Base-by-base conservation (phyloP, 2,329 filamentous ascomycete species). In the Venturiaceae sp. region DNA sequence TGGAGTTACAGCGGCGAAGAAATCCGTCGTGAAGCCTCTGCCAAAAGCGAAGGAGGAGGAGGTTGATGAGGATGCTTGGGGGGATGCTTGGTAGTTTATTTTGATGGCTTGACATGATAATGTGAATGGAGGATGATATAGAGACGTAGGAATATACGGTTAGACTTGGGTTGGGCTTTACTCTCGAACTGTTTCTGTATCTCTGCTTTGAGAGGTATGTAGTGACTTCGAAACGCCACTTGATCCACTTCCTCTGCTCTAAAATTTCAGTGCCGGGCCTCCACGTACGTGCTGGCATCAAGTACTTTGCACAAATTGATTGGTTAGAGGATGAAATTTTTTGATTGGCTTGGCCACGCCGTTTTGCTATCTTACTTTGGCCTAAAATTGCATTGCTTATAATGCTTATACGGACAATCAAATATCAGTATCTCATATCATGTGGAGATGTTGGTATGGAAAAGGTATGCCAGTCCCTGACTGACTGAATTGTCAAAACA, bases 41-140 rank as follows among this genome's bases (percentile, higher is more conserved):
- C 67, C 66, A 60, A 67, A 68, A 33, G 56, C 61, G 11, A 67
- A 67, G 62, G 68, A 68, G 60, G 66, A 66, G 57, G 66, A 67
- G 55, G 67, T 69, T 13, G 72, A 76, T 39, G 74, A 74, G 39
- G 77, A 71, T 39, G 70, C 68, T 1, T 72, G 70, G 70, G 70
- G 70, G 3, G 70, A 72, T 63, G 70, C 69, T 14, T 72, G 70
- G 70, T 71, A 66, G 60, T 5, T 4, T 56, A 1, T 36, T 19
- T 36, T 3, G 4, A 9, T 13, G 16, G 16, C 11, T n/a, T 54
- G 32, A 54, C 19, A 34, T 9, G 44, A 50, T 50, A 50, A 19
- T 36, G 14, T 16, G 30, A 11, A 28, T 8, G 21, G 14, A 5
- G 30, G 5, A 28, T 8, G 21, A 11, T 21, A 21, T 21, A 11